A percentile compares a stretch with the other conserved stretches of the same genome.
Evolutionary conservation across 257 asterid species (phyloP).

Genomic region (Nicotiana tomentosiformis): DNA sequence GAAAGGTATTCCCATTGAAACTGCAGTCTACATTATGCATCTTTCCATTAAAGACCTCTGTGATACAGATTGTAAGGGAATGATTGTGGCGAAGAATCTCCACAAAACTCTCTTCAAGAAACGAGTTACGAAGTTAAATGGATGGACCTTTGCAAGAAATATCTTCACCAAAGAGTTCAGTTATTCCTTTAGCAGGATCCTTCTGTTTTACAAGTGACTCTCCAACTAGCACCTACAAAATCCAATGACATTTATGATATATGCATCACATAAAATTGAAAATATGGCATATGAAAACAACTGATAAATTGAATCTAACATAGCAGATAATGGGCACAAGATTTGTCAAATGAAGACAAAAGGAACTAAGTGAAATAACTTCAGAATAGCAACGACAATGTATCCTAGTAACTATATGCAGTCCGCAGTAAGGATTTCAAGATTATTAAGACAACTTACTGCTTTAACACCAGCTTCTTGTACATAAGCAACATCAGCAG

Average conservation of each 20-base stretch:
- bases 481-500: constrained; percentile 76
- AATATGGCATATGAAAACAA: not conserved
- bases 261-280: too few species aligned
- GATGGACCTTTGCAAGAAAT: constrained; percentile 34
- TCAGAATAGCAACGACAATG: not conserved
- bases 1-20: too few species aligned
- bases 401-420: not conserved
- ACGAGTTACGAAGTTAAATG: not conserved
- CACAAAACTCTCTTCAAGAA: not conserved
- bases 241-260: too few species aligned
- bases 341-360: not conserved
- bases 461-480: constrained; percentile 86
- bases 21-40: too few species aligned
- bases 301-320: not conserved
- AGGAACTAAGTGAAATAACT: not conserved
- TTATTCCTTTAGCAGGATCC: constrained; percentile 56
- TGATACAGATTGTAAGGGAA: too few species aligned
- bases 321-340: not conserved
- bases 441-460: constrained; percentile 29
- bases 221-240: constrained; percentile 73
- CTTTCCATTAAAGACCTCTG: too few species aligned
- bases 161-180: constrained; percentile 67
- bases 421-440: not conserved
- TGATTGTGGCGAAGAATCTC: constrained; percentile 4
- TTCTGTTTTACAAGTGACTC: constrained; percentile 73